These are phyloP conservation scores for Fusarium sp. DNA, from an alignment of 2,329 filamentous ascomycete species.

Conservation along the genomic window DNA sequence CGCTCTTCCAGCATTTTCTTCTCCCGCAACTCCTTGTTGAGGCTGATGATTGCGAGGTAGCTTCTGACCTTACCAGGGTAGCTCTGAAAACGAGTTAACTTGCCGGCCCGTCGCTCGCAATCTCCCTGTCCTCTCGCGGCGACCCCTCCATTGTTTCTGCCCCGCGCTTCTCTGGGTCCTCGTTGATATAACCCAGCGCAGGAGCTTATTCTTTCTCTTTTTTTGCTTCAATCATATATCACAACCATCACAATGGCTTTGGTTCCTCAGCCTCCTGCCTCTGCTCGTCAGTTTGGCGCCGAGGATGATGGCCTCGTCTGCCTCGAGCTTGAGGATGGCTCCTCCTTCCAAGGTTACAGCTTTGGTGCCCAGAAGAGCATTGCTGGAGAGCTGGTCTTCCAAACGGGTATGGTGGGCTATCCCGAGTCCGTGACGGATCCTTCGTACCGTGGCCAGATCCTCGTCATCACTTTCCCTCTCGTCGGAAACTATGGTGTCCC, in stretches of 20 bases:
- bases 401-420: constrained; percentile 99
- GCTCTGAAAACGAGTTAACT: constrained; percentile 55
- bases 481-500: constrained; percentile 98
- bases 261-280: constrained; percentile 64
- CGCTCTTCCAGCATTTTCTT: constrained; percentile 36
- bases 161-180: constrained; percentile 44
- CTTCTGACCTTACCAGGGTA: constrained; percentile 52
- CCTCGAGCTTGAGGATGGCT: constrained; percentile 93
- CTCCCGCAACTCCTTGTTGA: constrained; percentile 42
- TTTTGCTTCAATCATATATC: constrained; percentile 18
- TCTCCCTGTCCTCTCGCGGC: constrained; percentile 42
- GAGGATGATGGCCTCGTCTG: constrained; percentile 75
- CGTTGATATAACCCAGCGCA: constrained; percentile 26
- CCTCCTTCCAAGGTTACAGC: constrained; percentile 92
- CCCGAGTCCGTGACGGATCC: constrained; percentile 92
- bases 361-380: constrained; percentile 96
- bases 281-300: constrained; percentile 66
- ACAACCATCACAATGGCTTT: constrained; percentile 49
- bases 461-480: constrained; percentile 95
- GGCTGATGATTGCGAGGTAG: constrained; percentile 55
- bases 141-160: constrained; percentile 42
- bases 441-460: constrained; percentile 90
- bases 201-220: constrained; percentile 21
- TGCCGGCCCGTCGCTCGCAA: constrained; percentile 51
- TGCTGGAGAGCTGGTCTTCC: constrained; percentile 97